Base-by-base conservation (phyloP, 2,329 filamentous ascomycete genomes). In the Cladophialophora psammophila region DNA sequence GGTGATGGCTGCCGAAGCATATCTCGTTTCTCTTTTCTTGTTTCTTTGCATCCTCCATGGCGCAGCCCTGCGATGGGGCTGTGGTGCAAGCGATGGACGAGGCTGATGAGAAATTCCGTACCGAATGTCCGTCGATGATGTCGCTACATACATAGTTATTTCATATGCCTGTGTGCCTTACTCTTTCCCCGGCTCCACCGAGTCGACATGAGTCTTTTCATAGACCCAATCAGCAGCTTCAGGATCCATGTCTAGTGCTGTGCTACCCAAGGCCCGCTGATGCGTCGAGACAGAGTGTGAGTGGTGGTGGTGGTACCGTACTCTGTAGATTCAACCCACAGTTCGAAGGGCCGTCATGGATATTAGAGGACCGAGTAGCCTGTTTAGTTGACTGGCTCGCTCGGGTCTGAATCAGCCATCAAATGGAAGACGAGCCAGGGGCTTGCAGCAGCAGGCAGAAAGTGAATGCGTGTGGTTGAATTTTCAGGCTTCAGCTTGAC, bases 401-500 rank as follows among this genome's bases (percentile, higher is more conserved):
- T n/a, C n/a, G n/a, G 45, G 18, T 42, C 40, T 18, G 40, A 42
- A 42, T 42, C 40, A 13, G 18, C 45, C 18, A n/a, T 50, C 18
- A 20, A 26, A 10, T 2, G 12, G 42, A 13, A 50, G 10, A 18
- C 7, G 18, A 7, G 7, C 6, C 20, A 2, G 42, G n/a, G 18
- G 6, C n/a, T 48, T 7, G 45, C 42, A 20, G 18, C 18, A 50
- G 45, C 45, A 50, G 45, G 45, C 45, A 50, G 45, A 50, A 50
- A 26, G 45, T 26, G 15, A 50, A 6, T 26, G 10, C 45, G 45
- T 50, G 9, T 50, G 45, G 26, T 26, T 12, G 18, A 50, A 26
- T 26, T 50, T n/a, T 20, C 18, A 45, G 45, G 26, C 26, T 26
- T 26, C 26, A 26, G 26, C 26, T 26, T 26, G 26, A 26, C 2